Base-by-base conservation (phyloP, 441 rosid genomes). In the Adansonia grandidieri region DNA sequence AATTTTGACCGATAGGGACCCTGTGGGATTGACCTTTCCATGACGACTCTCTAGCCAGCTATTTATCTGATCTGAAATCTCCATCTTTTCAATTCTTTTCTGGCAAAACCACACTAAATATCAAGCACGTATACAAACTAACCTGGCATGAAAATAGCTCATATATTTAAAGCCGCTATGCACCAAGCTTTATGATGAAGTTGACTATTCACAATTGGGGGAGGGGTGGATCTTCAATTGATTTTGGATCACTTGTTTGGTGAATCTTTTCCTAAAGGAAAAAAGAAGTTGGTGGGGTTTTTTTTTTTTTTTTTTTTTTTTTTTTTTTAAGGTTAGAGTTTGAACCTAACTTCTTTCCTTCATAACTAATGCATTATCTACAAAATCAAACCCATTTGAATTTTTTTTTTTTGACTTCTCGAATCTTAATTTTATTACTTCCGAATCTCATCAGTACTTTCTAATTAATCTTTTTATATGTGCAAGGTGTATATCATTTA, bases 141-240 rank as follows among this genome's bases (percentile, higher is more conserved):
- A 24, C 74, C 60, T 50, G 74, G 74, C 74, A 22, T 50, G 2
- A 28, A 70, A 70, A 70, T 70, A 51, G 15, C 45, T 24, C 74
- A 8, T 70, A 24, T 2, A 24, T 15, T 24, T 20, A 24, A 24
- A 24, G 37, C 60, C 60, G 15, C 14, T 51, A 17, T 17, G 6
- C 22, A 50, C 45, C 74, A 50, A 70, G 74, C 60, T 51, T 70
- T 48, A 5, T 8, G 11, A 48, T 14, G 17, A 69, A 48, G 42
- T 48, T 50, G 57, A 48, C 73, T 6, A 69, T 69, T 69, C 73
- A 50, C 42, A 13, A 69, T 5, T 40, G 2, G 7, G 54, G 5
- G 15, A 8, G 3, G 28, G 1, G 37, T 6, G 71, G 28, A 66
- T 66, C 71, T 66, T 66, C 71, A 44, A n/a, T 66, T 66, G 28